Conservation (phyloP, 1,284 basidiomycete species). For the Pseudozyma flocculosa region DNA sequence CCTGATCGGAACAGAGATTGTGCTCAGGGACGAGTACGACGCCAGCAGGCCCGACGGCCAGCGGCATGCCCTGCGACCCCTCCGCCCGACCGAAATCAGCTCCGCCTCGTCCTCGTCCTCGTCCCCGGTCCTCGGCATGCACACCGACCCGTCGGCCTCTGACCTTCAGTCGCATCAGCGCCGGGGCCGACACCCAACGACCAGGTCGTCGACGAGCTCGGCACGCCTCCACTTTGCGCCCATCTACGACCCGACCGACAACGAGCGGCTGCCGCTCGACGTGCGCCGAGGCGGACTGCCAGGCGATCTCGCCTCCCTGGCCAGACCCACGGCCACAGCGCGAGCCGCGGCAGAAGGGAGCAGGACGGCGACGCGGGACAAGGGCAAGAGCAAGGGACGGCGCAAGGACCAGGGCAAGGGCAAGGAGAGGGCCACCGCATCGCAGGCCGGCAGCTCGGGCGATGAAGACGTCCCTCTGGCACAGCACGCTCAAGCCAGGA, state of each 20-base stretch:
- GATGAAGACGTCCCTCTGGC: background rate
- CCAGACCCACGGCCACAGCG: background rate
- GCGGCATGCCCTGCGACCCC: constrained; percentile 14
- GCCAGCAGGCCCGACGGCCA: constrained; percentile 4
- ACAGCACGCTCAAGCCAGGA: background rate
- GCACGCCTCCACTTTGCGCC: constrained; percentile 16
- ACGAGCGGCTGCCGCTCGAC: background rate
- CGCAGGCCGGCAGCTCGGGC: too few species aligned
- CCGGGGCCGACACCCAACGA: background rate
- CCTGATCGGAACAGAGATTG: constrained; percentile 22
- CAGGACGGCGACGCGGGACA: too few species aligned
- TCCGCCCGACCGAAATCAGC: constrained; percentile 1
- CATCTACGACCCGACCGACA: constrained; percentile 17
- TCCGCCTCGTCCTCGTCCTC: background rate
- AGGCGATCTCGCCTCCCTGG: background rate
- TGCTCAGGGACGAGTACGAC: constrained; percentile 18
- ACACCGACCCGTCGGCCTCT: background rate
- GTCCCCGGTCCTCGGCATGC: too few species aligned
- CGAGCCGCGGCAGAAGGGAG: too few species aligned
- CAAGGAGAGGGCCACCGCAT: background rate
- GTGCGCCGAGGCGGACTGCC: background rate
- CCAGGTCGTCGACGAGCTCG: constrained; percentile 2
- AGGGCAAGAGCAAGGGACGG: background rate
- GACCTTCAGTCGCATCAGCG: background rate
- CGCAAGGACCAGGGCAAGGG: background rate